Conservation (phyloP, 2,329 filamentous ascomycete genomes). For the Aspergillus texensis region DNA sequence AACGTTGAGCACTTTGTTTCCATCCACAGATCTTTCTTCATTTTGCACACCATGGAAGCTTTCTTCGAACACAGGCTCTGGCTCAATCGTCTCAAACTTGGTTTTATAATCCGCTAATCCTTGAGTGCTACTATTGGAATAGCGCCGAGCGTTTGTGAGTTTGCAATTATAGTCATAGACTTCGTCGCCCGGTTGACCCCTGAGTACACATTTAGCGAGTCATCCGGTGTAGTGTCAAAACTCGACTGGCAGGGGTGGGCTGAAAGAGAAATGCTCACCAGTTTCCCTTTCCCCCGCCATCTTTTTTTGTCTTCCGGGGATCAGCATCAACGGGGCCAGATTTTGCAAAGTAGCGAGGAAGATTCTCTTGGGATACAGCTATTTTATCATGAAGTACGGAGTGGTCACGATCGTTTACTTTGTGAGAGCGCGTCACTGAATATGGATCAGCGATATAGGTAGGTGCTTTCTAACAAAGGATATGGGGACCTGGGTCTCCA, state of each 20-base stretch:
- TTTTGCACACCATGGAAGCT: slow-evolving; percentile 69
- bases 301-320: slow-evolving; percentile 96
- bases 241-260: not conserved
- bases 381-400: slow-evolving; percentile 75
- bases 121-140: slow-evolving; percentile 84
- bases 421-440: slow-evolving; percentile 95
- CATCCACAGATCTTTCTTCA: slow-evolving; percentile 39
- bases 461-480: not conserved
- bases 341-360: slow-evolving; percentile 94
- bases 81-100: slow-evolving; percentile 91
- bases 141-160: slow-evolving; percentile 82
- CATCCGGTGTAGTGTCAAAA: slow-evolving; percentile 4
- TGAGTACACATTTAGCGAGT: slow-evolving; percentile 40
- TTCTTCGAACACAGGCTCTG: slow-evolving; percentile 91
- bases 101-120: slow-evolving; percentile 83
- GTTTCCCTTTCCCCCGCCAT: slow-evolving; percentile 88
- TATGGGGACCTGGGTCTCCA: not conserved
- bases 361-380: slow-evolving; percentile 67
- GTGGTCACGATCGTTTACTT: slow-evolving; percentile 92
- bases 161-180: slow-evolving; percentile 81
- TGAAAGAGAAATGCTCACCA: slow-evolving; percentile 65
- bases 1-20: slow-evolving; percentile 23
- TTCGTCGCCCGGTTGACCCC: slow-evolving; percentile 84
- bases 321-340: slow-evolving; percentile 76
- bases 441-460: not conserved